A percentile compares a stretch with the other conserved stretches of the same genome.
Evolutionary conservation across 495 filamentous ascomycete species (phyloP).

Genomic region (Tuber umbilicatum): DNA sequence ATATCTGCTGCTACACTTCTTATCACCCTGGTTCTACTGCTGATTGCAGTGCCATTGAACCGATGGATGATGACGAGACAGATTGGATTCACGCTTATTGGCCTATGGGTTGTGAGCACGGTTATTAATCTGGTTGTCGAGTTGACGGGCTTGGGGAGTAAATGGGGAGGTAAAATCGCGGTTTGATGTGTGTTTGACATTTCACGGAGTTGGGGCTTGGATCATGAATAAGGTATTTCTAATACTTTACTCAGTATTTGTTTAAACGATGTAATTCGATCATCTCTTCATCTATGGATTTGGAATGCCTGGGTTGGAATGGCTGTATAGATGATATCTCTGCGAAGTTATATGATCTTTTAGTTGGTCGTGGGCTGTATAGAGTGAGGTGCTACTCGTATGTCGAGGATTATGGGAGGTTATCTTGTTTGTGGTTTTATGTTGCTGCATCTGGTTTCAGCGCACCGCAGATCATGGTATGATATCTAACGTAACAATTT

Average conservation of each 20-base stretch:
- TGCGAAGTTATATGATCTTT: background rate
- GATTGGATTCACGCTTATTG: conserved; percentile 76
- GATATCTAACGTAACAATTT: background rate
- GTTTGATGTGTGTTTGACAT: background rate
- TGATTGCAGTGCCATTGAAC: conserved; percentile 77
- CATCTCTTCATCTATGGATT: background rate
- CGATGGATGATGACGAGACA: conserved; percentile 80
- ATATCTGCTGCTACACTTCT: conserved; percentile 75
- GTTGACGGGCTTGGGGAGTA: conserved; percentile 52
- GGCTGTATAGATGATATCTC: background rate
- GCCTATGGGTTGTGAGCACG: conserved; percentile 81
- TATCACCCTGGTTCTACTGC: conserved; percentile 66
- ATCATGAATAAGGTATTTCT: conserved; percentile 3
- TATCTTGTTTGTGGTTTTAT: background rate
- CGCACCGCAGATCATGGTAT: background rate
- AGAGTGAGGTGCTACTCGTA: too few species aligned
- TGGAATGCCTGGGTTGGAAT: background rate
- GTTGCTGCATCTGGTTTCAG: background rate
- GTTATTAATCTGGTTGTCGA: conserved; percentile 78
- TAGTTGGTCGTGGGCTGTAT: background rate
- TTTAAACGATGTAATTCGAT: background rate
- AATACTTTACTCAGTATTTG: background rate
- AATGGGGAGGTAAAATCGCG: conserved; percentile 31
- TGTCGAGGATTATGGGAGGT: background rate
- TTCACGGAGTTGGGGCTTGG: conserved; percentile 1